Evolutionary conservation across 2,329 filamentous ascomycete species (phyloP), one percentile per base, ranked within the genome.

Genomic region (Epichloe typhina): DNA sequence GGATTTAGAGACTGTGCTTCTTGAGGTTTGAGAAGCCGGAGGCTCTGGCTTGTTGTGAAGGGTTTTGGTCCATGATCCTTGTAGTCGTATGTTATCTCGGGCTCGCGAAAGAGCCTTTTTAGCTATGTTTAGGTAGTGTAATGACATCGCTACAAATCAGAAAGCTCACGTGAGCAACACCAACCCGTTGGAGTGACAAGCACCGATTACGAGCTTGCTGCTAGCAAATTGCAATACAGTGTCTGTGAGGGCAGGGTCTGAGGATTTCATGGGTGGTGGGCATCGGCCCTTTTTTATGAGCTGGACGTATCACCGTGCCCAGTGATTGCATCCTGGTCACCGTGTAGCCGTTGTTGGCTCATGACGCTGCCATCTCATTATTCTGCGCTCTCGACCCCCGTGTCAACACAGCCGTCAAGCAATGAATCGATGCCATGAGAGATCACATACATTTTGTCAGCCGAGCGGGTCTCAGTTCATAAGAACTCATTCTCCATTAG

Each of bases 1-100:
- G 82, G 12, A 46, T 56, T 26, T 58, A 46, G 44, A 26, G 35
- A 31, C 31, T 9, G 11, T 19, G 38, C 33, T 40, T 15, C n/a
- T 6, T 17, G 7, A 31, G 21, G 7, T 31, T 6, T 46, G 15
- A 36, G n/a, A 11, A 23, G 5, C 12, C 11, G 37, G 31, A 31
- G 21, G 39, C 6, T 3, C 13, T 31, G 36, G 36, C 5, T 37
- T 26, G 36, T 35, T 23, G 41, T 11, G n/a, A 43, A 2, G 23
- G 21, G 19, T 9, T 11, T 35, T 43, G 13, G 26, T 23, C 46
- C 23, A 33, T 19, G n/a, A 5, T 44, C 35, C 9, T 31, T 21
- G n/a, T 9, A 5, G 4, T 11, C 15, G 21, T 21, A 31, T 23
- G 33, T 35, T 13, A 33, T 26, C 33, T 36, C 31, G 11, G 5